phyloP scores from a whole-genome alignment of 2,329 filamentous ascomycete genomes.

The Talaromyces sp. region DNA sequence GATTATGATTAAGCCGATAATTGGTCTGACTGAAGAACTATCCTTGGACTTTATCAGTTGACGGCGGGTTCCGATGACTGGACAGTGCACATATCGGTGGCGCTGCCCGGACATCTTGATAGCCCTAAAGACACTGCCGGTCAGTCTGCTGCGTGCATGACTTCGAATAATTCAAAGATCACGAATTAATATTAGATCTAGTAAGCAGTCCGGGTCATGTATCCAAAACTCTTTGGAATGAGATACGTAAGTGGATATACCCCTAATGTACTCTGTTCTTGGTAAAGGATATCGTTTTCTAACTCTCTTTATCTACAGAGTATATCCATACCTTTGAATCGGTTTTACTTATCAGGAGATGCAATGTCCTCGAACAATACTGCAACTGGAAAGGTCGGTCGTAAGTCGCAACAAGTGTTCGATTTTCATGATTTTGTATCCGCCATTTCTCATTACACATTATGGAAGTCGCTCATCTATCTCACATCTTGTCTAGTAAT shows the following conservation, averaged over 20 bases:
- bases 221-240: not conserved
- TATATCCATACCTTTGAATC: not conserved
- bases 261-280: not conserved
- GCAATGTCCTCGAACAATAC: not conserved
- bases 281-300: not conserved
- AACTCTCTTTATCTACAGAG: not conserved
- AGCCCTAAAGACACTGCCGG: not conserved
- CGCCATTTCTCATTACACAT: not conserved
- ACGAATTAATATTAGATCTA: not conserved
- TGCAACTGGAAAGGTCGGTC: not conserved
- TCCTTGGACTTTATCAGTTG: not conserved
- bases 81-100: not conserved
- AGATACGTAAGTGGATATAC: not conserved
- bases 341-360: not conserved
- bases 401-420: not conserved
- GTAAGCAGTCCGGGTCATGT: not conserved
- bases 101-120: not conserved
- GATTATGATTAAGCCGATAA: conserved; percentile 5
- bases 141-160: not conserved
- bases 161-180: not conserved
- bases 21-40: conserved; percentile 3
- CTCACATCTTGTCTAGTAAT: not conserved
- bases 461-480: not conserved
- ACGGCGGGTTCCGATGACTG: conserved; percentile 6
- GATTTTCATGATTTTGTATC: not conserved